These are phyloP conservation scores for Platanus orientalis DNA, from an alignment of 164 flowering plant species.

Conservation along the genomic window DNA sequence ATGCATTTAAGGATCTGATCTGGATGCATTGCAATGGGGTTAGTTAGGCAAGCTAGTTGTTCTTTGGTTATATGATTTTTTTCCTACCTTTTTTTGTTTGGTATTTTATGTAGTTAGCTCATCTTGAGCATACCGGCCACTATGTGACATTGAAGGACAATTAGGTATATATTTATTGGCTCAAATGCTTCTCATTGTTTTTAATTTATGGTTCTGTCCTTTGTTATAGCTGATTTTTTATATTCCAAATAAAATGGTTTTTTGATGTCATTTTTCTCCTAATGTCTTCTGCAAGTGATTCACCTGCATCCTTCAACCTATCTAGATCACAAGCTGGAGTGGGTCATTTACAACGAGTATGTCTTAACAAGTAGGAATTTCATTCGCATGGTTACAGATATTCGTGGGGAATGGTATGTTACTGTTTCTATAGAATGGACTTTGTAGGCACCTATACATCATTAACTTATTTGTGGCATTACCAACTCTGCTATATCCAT, in stretches of 20 bases:
- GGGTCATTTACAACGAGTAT: conserved; percentile 97
- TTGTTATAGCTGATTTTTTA: too few species aligned
- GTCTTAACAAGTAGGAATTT: conserved; percentile 90
- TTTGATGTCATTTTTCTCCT: neutral
- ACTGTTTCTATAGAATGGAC: neutral
- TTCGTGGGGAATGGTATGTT: conserved; percentile 96
- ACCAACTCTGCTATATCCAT: too few species aligned
- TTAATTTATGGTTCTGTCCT: too few species aligned
- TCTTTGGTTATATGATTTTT: too few species aligned
- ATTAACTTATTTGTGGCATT: too few species aligned
- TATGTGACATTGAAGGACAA: conserved; percentile 95
- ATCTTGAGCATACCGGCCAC: conserved; percentile 85
- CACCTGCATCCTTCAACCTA: conserved; percentile 97
- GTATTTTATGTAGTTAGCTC: conserved; percentile 99
- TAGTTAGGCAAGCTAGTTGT: too few species aligned
- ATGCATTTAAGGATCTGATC: too few species aligned
- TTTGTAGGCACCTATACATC: too few species aligned
- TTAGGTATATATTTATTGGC: conserved; percentile 44
- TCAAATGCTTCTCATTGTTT: neutral
- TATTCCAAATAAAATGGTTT: neutral
- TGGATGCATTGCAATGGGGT: too few species aligned
- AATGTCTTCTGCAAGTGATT: conserved; percentile 50
- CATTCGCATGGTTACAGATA: conserved; percentile 91
- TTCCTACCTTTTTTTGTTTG: too few species aligned
- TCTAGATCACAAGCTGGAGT: conserved; percentile 93